A percentile compares a stretch with the other conserved stretches of the same genome.
These are phyloP conservation scores for Fraxinus baroniana DNA, from an alignment of 305 asterid species.

Conservation along the genomic window DNA sequence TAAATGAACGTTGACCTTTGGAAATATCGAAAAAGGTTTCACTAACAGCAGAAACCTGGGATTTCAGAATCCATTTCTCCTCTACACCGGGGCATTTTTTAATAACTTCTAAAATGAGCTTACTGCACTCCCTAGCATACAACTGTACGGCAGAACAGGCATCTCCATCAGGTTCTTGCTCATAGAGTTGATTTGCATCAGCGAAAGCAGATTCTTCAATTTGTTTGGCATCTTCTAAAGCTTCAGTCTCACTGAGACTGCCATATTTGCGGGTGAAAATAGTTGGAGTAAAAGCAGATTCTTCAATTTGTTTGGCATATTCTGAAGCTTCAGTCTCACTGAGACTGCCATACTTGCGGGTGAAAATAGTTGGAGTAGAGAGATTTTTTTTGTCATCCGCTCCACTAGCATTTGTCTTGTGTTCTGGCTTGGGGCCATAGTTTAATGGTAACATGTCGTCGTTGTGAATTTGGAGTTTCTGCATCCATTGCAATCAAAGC, in stretches of 20 bases:
- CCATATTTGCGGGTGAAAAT: too few species aligned
- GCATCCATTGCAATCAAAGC: slow-evolving; percentile 60
- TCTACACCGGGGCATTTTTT: too few species aligned
- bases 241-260: too few species aligned
- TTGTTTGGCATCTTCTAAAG: too few species aligned
- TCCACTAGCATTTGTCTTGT: slow-evolving; percentile 74
- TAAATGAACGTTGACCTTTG: too few species aligned
- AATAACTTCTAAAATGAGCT: too few species aligned
- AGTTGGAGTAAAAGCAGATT: too few species aligned
- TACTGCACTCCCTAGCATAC: slow-evolving; percentile 78
- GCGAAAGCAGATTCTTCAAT: slow-evolving; percentile 61
- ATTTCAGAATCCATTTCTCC: too few species aligned
- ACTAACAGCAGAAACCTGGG: too few species aligned
- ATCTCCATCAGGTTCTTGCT: slow-evolving; percentile 87
- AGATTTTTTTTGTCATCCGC: slow-evolving; percentile 76
- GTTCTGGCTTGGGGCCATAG: slow-evolving; percentile 95
- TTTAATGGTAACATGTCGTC: slow-evolving; percentile 65
- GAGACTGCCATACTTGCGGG: slow-evolving; percentile 76
- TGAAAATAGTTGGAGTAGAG: slow-evolving; percentile 79
- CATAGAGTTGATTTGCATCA: slow-evolving; percentile 58
- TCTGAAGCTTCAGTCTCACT: slow-evolving; percentile 52
- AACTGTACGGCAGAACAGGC: slow-evolving; percentile 91
- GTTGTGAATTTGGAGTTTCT: slow-evolving; percentile 50
- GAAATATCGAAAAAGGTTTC: too few species aligned
- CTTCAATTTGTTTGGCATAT: slow-evolving; percentile 65